Evolutionary conservation across 2,329 filamentous ascomycete genomes (phyloP).

Genomic region (Colletotrichum ledebouriae): DNA sequence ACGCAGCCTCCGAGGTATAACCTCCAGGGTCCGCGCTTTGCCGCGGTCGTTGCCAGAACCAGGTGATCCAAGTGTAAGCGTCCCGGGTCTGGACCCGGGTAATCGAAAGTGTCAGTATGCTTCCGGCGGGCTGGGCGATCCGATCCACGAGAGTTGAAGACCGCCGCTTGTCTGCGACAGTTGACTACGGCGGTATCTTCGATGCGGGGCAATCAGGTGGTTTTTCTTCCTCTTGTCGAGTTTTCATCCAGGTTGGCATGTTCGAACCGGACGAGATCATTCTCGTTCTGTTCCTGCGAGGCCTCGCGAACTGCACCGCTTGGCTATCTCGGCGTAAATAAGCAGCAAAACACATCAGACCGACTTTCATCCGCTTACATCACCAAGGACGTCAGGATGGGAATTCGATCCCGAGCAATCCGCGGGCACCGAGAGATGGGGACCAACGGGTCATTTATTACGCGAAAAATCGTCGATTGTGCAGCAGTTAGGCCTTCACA

Average conservation of each 20-base stretch:
- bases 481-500: background rate
- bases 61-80: background rate
- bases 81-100: background rate
- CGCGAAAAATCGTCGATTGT: background rate
- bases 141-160: no score
- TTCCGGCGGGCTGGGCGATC: background rate
- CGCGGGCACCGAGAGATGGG: slow-evolving; percentile 12
- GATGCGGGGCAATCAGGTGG: no score
- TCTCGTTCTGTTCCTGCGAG: no score
- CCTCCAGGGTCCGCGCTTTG: background rate
- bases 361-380: background rate
- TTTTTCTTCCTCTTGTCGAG: no score
- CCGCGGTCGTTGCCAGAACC: background rate
- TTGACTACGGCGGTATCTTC: no score
- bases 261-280: no score
- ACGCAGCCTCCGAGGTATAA: background rate
- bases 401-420: background rate
- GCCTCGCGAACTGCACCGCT: no score
- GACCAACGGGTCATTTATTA: background rate
- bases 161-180: no score
- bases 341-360: no score
- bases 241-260: no score
- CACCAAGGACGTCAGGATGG: background rate
- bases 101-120: background rate
- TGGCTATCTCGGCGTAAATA: no score